Evolutionary conservation across 305 asterid genomes (phyloP), one percentile per base, ranked within the genome.

Genomic region (Fraxinus baroniana): DNA sequence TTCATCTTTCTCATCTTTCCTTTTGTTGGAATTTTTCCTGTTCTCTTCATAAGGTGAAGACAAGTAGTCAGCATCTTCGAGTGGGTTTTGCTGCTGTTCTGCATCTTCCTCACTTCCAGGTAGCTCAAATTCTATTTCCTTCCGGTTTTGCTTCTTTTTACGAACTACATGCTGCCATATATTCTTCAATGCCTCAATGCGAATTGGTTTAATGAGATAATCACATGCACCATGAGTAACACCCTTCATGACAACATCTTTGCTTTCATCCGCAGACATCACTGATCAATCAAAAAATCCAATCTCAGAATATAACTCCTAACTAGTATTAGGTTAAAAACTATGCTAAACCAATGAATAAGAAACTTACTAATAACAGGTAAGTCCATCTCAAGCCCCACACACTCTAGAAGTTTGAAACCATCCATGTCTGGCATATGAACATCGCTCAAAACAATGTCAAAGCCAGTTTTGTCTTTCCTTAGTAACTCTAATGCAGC

Each of bases 351-450:
- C 28, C 33, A 32, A 41, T 32, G 79, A 77, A 81, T 24, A 44
- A 17, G 60, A 7, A 1, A 85, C 97, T 93, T 85, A 95, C 98
- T 93, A 84, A 95, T 95, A 71, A 95, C 98, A 0, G 98, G 98
- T n/a, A 93, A 87, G 88, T 95, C 97, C 98, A 95, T 95, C 88
- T 93, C 97, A 0, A 95, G 90, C 18, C 98, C 98, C 75, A 95
- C 86, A 5, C 81, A 89, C 87, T 92, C 98, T 1, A 95, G 94
- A 81, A 95, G 93, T 76, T 95, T 95, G 83, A 93, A 94, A 64
- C 98, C 98, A 83, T 95, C 95, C 93, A 95, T 91, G 77, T 95
- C 97, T 0, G 98, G 98, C 98, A 95, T 95, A 71, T 94, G 98
- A 20, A 95, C 98, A 78, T 95, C 97, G 68, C 98, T 94, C 78